These are phyloP conservation scores for Carex cristatella DNA, from an alignment of 176 grass and related monocot genomes.

Conservation along the genomic window DNA sequence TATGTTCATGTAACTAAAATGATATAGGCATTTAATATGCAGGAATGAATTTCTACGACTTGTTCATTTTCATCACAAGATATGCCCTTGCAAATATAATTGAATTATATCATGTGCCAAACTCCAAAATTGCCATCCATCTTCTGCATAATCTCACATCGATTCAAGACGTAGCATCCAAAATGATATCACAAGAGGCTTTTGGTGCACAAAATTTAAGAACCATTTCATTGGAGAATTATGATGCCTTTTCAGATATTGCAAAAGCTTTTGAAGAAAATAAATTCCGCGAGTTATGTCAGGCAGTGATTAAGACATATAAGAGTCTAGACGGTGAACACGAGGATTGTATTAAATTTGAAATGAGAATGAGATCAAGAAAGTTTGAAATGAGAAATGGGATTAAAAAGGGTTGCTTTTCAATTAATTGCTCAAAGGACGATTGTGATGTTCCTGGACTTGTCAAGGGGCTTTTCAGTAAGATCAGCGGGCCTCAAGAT, in stretches of 20 bases:
- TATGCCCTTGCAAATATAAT: conserved; percentile 57
- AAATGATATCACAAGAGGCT: conserved; percentile 58
- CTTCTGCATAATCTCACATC: conserved; percentile 58
- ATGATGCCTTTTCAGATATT: conserved; percentile 59
- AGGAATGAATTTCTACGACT: conserved; percentile 98
- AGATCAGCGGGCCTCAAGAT: conserved; percentile 54
- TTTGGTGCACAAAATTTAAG: conserved; percentile 51
- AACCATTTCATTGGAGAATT: conserved; percentile 60
- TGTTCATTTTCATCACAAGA: conserved; percentile 74
- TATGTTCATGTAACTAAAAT: background rate
- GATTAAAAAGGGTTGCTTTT: conserved; percentile 33
- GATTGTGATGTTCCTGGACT: conserved; percentile 35
- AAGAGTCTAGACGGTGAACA: conserved; percentile 22
- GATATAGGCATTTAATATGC: conserved; percentile 20
- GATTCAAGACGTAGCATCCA: conserved; percentile 51
- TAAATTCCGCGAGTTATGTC: conserved; percentile 51
- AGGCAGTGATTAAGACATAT: conserved; percentile 44
- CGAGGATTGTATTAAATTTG: background rate
- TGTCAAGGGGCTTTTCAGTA: conserved; percentile 25
- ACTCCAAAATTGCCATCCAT: conserved; percentile 27
- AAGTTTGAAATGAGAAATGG: background rate
- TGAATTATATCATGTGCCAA: conserved; percentile 50
- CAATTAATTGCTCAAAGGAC: conserved; percentile 31
- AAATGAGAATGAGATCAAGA: background rate
- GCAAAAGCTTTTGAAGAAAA: conserved; percentile 57